phyloP scores from a whole-genome alignment of 1,284 basidiomycete species.

The Boletus smithii region DNA sequence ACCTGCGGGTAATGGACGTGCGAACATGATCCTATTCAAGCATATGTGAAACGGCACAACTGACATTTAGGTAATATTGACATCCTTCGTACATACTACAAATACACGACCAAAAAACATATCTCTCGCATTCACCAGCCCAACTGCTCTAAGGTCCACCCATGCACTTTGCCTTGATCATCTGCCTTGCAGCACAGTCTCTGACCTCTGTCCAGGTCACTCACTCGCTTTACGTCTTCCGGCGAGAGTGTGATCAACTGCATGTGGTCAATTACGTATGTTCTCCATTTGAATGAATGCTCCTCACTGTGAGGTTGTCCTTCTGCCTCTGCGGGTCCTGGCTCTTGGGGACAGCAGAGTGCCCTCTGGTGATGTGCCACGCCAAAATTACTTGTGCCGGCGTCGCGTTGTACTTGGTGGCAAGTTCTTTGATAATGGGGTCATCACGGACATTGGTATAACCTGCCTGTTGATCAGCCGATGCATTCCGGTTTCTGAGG shows the following conservation, averaged over 20 bases:
- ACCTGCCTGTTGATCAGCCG: slow-evolving; percentile 24
- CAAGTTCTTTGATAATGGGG: slow-evolving; percentile 40
- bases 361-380: slow-evolving; percentile 45
- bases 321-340: slow-evolving; percentile 40
- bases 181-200: slow-evolving; percentile 9
- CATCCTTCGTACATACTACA: not conserved
- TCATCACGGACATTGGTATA: slow-evolving; percentile 41
- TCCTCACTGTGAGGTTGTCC: slow-evolving; percentile 38
- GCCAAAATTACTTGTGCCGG: slow-evolving; percentile 43
- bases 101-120: not conserved
- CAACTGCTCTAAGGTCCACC: slow-evolving; percentile 11
- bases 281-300: not conserved
- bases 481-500: not conserved
- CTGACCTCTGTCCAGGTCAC: slow-evolving; percentile 10
- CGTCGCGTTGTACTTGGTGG: slow-evolving; percentile 41
- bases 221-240: slow-evolving; percentile 15
- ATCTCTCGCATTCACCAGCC: slow-evolving; percentile 9
- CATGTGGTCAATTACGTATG: slow-evolving; percentile 4
- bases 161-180: slow-evolving; percentile 8
- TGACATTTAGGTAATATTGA: too few species aligned
- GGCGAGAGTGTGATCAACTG: slow-evolving; percentile 10
- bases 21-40: slow-evolving; percentile 19
- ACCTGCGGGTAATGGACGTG: slow-evolving; percentile 22
- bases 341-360: slow-evolving; percentile 42
- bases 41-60: not conserved